Percentiles rank a stretch among this genome's conserved stretches.
Conservation (phyloP, 345 rosid species). For the Gossypium australe region DNA sequence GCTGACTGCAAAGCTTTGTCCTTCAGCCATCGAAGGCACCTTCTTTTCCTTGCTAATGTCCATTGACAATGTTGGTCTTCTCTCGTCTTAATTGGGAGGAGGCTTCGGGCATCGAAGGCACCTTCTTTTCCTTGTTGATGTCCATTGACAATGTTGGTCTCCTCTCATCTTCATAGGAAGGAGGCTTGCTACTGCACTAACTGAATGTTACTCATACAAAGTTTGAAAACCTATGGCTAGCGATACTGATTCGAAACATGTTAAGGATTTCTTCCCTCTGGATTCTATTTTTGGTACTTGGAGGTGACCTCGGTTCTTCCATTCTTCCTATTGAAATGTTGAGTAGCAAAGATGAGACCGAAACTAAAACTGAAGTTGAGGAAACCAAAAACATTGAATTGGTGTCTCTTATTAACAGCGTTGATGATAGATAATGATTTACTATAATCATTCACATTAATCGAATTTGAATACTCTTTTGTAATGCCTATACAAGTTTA, state of each 20-base stretch:
- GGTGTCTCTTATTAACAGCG: conserved; percentile 55
- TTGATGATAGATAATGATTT: conserved; percentile 25
- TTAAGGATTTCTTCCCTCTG: conserved; percentile 61
- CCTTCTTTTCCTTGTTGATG: conserved; percentile 88
- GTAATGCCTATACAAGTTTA: neutral
- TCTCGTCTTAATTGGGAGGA: conserved; percentile 79
- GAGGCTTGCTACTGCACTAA: conserved; percentile 71
- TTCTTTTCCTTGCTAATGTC: conserved; percentile 94
- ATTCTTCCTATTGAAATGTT: conserved; percentile 40
- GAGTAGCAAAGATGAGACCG: conserved; percentile 27
- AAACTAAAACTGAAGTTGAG: conserved; percentile 23
- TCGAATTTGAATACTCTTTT: too few species aligned
- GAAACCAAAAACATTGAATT: conserved; percentile 51
- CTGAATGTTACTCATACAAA: conserved; percentile 57
- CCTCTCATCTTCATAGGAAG: conserved; percentile 73
- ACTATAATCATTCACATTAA: neutral
- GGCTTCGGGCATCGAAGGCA: conserved; percentile 43
- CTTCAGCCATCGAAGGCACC: conserved; percentile 61
- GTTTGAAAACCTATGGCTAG: conserved; percentile 72
- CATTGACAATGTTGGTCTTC: conserved; percentile 67
- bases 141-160: conserved; percentile 77
- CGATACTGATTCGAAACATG: conserved; percentile 65
- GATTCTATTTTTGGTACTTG: conserved; percentile 60
- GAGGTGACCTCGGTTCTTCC: conserved; percentile 38
- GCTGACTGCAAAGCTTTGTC: conserved; percentile 64